A percentile compares a stretch with the other conserved stretches of the same genome.
Conservation (phyloP, 345 rosid genomes). For the Syzygium aqueum region DNA sequence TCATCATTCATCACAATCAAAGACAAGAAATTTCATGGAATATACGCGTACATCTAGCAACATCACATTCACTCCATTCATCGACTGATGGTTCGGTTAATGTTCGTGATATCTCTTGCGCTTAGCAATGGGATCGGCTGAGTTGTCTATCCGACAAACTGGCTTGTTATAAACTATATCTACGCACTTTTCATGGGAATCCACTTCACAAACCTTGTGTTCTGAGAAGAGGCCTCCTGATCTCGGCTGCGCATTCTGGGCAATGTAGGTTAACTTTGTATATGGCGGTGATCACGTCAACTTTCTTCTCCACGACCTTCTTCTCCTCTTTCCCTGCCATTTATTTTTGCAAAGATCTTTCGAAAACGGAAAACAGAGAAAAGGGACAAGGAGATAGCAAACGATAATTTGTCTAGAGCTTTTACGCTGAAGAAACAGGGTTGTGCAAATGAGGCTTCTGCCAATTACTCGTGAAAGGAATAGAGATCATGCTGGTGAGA, state of each 20-base stretch:
- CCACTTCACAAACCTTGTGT: slow-evolving; percentile 24
- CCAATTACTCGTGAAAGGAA: not conserved
- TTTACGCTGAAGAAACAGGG: not conserved
- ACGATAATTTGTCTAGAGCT: not conserved
- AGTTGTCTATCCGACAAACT: not conserved
- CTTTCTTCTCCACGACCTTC: slow-evolving; percentile 1
- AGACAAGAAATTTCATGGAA: not conserved
- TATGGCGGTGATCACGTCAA: slow-evolving; percentile 30
- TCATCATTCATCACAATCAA: not conserved
- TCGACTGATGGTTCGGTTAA: not conserved
- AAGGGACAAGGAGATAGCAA: not conserved
- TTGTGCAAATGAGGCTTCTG: not conserved
- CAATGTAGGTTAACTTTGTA: slow-evolving; percentile 84
- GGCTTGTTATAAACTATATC: not conserved
- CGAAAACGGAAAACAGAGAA: not conserved
- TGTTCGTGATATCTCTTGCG: not conserved
- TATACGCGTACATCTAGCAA: not conserved
- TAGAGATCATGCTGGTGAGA: slow-evolving; percentile 6
- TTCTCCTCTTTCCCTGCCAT: slow-evolving; percentile 13
- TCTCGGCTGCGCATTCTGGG: slow-evolving; percentile 52
- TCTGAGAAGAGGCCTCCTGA: slow-evolving; percentile 56
- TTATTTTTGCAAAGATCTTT: too few species aligned
- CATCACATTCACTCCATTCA: not conserved
- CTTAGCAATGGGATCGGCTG: not conserved
- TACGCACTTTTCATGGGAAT: not conserved